Evolutionary conservation across 1,284 basidiomycete genomes (phyloP), one percentile per base, ranked within the genome.

Genomic region (Lentinula novae-zelandiae): DNA sequence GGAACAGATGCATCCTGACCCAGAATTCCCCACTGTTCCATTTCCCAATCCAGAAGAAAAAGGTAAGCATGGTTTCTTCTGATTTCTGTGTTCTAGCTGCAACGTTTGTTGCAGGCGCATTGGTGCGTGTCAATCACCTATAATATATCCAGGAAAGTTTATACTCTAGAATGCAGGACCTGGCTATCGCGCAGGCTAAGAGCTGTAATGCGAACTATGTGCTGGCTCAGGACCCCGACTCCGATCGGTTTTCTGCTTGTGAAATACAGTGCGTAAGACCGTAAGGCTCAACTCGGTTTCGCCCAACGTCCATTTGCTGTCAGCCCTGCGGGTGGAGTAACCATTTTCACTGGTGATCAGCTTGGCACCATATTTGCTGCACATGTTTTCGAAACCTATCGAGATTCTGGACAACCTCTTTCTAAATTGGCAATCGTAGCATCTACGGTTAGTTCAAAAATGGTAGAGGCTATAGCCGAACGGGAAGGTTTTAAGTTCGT

Each of bases 11-110:
- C 62, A 76, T 1, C 90, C 93, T 1, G 86, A 95, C 72, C 91
- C 92, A 4, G 83, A 92, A 20, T 95, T 95, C 69, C 84, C 90
- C 2, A 93, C 92, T 4, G 90, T 95, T 5, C 76, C 74, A 20
- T 94, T 92, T 70, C 92, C 92, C 1, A 95, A 95, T 69, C 92
- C 93, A 2, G 93, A 95, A 71, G 92, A 95, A 72, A 88, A 90
- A 74, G 93, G 90, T 84, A 38, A 8, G 36, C 36, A 38, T 9
- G 36, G 36, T 27, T 27, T 27, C 27, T 27, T 27, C 27, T 6
- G 36, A 38, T 38, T 38, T 38, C 36, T 38, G 3, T 3, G 36
- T 38, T 38, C 36, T 38, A 38, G 36, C 8, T 9, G 36, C 57
- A 53, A 31, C 20, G 56, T 22, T 31, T 53, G 63, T 54, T 13